phyloP scores from a whole-genome alignment of 495 filamentous ascomycete genomes.

The Neurospora sp. region DNA sequence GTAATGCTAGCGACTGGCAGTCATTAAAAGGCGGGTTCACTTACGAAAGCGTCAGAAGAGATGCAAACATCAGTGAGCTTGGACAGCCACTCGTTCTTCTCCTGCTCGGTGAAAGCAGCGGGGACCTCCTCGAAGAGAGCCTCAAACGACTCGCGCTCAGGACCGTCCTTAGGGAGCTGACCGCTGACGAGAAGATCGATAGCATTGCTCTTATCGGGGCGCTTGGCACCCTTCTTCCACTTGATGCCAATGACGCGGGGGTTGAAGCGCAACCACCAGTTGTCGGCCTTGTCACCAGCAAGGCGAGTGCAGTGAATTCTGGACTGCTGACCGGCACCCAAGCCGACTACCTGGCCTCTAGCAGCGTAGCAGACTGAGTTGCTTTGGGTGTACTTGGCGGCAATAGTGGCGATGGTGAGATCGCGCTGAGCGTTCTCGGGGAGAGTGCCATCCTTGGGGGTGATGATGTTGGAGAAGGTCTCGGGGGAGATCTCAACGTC shows the following conservation, averaged over 20 bases:
- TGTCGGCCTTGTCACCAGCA: constrained; percentile 97
- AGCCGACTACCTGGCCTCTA: constrained; percentile 86
- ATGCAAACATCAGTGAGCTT: constrained; percentile 75
- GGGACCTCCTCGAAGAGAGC: constrained; percentile 89
- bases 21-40: constrained; percentile 20
- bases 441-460: constrained; percentile 64
- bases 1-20: not conserved
- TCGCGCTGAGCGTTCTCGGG: constrained; percentile 78
- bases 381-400: constrained; percentile 94
- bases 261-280: constrained; percentile 99
- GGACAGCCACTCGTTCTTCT: constrained; percentile 72
- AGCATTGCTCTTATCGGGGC: constrained; percentile 94
- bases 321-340: constrained; percentile 93
- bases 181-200: constrained; percentile 92
- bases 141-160: constrained; percentile 81
- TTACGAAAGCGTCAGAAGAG: constrained; percentile 89
- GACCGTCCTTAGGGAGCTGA: constrained; percentile 65
- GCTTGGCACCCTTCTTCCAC: constrained; percentile 95
- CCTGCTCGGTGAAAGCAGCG: constrained; percentile 65
- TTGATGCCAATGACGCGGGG: constrained; percentile 74
- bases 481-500: constrained; percentile 75
- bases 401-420: constrained; percentile 89
- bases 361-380: constrained; percentile 98
- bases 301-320: constrained; percentile 97
- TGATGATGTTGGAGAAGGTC: constrained; percentile 76